Base-by-base conservation (phyloP, 495 filamentous ascomycete species). In the Ramalina intermedia region DNA sequence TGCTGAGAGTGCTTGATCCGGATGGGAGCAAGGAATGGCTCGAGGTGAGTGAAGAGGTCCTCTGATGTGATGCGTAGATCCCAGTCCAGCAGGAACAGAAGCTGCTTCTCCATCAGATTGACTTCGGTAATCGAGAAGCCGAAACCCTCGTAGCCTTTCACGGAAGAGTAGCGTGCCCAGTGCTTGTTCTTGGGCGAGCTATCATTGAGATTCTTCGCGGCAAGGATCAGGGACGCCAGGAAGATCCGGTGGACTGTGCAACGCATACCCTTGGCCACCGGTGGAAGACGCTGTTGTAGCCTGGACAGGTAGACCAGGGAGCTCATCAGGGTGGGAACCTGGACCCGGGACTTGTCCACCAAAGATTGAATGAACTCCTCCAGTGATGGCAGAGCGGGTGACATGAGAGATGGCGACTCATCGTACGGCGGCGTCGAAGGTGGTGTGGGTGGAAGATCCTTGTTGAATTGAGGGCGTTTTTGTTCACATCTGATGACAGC, bases 161-260 rank as follows among this genome's bases (percentile, higher is more conserved):
- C 80, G 37, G 68, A 65, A 45, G 84, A 90, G 72, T 96, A 98
- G 50, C 75, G 79, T 24, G 91, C 88, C 91, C 91, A 98, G 72
- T 98, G 91, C 79, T 96, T 96, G 76, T 98, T 98, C 81, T 96
- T 96, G 45, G 93, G 91, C 23, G 87, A 94, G 43, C 89, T 94
- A 69, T 87, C 82, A 58, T 87, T 87, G 41, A 87, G 63, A 59
- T 87, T 84, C 73, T 87, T 87, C 8, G 82, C 82, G 8, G 82
- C 79, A 26, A 87, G 74, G 52, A 87, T 87, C 49, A 87, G 74
- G 9, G 80, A 77, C n/a, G 82, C 82, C 18, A 87, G 76, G 66
- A 87, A 86, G 66, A 87, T 87, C 33, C 82, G 79, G 63, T 98
- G 91, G 39, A 91, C 88, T 13, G 91, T 98, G 72, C 91, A 98